Conservation (phyloP, 305 asterid genomes). For the Withania somnifera region DNA sequence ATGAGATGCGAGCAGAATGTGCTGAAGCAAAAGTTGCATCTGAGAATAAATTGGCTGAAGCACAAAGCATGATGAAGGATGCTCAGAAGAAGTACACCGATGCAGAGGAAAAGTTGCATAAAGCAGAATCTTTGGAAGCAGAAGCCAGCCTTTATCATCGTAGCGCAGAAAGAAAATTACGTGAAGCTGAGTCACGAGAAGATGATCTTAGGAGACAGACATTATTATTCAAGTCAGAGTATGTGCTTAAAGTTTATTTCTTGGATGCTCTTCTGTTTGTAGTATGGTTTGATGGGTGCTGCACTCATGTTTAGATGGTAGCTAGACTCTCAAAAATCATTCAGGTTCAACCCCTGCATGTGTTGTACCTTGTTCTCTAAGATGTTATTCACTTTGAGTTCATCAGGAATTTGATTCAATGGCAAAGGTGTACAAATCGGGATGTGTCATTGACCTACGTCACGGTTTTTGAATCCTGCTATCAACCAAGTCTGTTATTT, state of each 20-base stretch:
- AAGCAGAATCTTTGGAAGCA: constrained; percentile 82
- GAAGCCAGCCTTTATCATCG: constrained; percentile 72
- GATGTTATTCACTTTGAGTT: not conserved
- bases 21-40: constrained; percentile 84
- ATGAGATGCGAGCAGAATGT: constrained; percentile 90
- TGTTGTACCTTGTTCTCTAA: not conserved
- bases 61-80: constrained; percentile 57
- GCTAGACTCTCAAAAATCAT: not conserved
- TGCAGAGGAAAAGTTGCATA: constrained; percentile 55
- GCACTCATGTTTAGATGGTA: not conserved
- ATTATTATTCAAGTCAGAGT: constrained; percentile 66
- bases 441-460: not conserved
- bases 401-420: not conserved
- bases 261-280: constrained; percentile 1
- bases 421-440: not conserved
- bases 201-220: constrained; percentile 83
- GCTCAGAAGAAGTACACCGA: constrained; percentile 55
- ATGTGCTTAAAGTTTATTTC: constrained; percentile 22
- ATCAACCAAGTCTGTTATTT: not conserved
- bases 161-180: constrained; percentile 79
- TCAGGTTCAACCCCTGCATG: not conserved
- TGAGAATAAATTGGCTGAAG: constrained; percentile 62
- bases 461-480: not conserved
- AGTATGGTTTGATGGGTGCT: not conserved
- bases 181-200: constrained; percentile 87